Evolutionary conservation across 192 early-diverging fungal species (phyloP), one percentile per base, ranked within the genome.

Genomic region (Entophlyctis luteolus): DNA sequence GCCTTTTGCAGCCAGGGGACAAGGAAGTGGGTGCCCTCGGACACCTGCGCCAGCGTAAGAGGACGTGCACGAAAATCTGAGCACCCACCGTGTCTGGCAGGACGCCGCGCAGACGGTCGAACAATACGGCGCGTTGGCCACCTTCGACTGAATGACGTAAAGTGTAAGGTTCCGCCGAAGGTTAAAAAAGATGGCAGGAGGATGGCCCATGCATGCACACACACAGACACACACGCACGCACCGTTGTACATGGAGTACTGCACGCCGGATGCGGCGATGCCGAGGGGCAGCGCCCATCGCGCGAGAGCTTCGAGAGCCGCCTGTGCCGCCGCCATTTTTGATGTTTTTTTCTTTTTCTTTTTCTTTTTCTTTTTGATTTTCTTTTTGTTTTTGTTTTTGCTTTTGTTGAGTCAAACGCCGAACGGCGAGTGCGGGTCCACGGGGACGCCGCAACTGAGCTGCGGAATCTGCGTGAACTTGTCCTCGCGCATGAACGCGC

Each of bases 1-100:
- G 95, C 88, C 23, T 87, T 83, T 77, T 99, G 96, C 50, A 95
- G 81, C 92, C 93, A 96, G n/a, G 96, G 96, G 25, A 99, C 75
- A 60, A 98, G 84, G 72, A 99, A 96, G 77, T 99, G 96, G 29
- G 95, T 99, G 32, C 96, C 96, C 71, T 99, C 96, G 59, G 85
- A 86, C 32, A 89, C 72, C n/a, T 56, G 8, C 6, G 22, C 22
- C n/a, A 8, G n/a, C n/a, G 8, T 42, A 12, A 12, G 10, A 12
- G 39, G 8, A 12, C 10, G 39, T n/a, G n/a, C 39, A 42, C 8
- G 8, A 42, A 42, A 42, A 12, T 42, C 39, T 12, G n/a, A 42
- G n/a, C n/a, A 34, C 55, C 14, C 47, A 63, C 62, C 18, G 90
- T 84, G 6, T 72, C 75, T 49, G 84, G 86, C 70, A 88, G 87